These are phyloP conservation scores for Porcisia hertigi DNA, from an alignment of 208 protist species.

Conservation along the genomic window DNA sequence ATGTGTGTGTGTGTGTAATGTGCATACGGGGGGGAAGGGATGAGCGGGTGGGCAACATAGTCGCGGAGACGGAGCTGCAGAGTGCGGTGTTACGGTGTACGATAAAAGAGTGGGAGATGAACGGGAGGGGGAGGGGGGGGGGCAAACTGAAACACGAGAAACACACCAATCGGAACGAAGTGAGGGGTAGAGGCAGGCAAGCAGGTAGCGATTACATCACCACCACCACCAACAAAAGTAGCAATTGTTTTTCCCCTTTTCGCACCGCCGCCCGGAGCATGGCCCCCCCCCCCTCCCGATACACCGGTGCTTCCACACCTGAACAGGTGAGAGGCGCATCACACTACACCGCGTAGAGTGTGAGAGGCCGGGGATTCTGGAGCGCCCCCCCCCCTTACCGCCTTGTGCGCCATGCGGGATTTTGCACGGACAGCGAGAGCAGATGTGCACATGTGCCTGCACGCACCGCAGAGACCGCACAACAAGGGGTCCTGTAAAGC, in stretches of 20 bases:
- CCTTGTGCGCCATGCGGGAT: neutral
- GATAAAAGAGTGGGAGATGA: neutral
- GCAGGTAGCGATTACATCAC: neutral
- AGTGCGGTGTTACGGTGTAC: neutral
- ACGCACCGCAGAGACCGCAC: neutral
- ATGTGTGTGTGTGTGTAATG: no score
- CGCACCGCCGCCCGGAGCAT: neutral
- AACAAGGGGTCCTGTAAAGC: neutral
- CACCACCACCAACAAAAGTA: neutral
- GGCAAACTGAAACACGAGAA: neutral
- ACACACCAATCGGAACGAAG: neutral
- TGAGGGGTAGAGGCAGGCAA: conserved; percentile 1
- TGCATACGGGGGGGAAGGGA: neutral
- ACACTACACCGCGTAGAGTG: no score
- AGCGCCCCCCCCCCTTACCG: neutral
- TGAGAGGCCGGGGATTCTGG: neutral
- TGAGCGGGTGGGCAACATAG: neutral
- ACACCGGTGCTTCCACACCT: neutral
- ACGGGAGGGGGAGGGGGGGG: no score
- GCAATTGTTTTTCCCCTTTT: no score
- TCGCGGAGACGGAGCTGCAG: neutral
- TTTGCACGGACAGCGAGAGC: neutral
- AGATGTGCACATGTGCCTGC: neutral
- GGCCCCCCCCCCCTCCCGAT: no score
- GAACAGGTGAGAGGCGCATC: neutral